Evolutionary conservation across 1,284 basidiomycete species (phyloP), one percentile per base, ranked within the genome.

Genomic region (Trichosporon sp.): DNA sequence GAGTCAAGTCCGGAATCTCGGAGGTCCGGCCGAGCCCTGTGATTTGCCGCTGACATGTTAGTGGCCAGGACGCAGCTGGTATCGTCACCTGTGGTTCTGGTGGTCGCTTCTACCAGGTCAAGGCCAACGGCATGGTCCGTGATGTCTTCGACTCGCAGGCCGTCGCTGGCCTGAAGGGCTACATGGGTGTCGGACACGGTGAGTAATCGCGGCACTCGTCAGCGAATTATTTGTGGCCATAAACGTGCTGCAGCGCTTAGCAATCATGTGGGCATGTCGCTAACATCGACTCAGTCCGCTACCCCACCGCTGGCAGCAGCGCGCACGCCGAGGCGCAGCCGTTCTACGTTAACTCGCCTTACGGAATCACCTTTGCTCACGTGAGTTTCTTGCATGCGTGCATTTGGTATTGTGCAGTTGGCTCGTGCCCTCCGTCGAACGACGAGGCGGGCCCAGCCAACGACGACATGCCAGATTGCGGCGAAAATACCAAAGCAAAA

Each of bases 81-180:
- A 92, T 99, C 78, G 92, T 99, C 70, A 99, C 97, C 62, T 97
- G 97, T 81, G 97, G 95, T 3, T 88, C 89, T 18, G 94, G 94
- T 79, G 97, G 97, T 62, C 90, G 95, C 62, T 93, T 99, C 83
- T 96, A 92, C 83, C 97, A 99, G 83, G 95, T 92, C 87, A 99
- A 99, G 85, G 93, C 95, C n/a, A 99, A 99, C 82, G 97, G 97
- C 56, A 99, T 99, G 97, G 96, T 99, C 77, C 89, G 96, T 69
- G 97, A 99, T 82, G 92, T 99, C 72, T 96, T 99, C 83, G 95
- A 98, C 83, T 86, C 88, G 64, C 87, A 87, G 77, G 88, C 91
- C 25, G 85, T 98, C 68, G 87, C 89, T 60, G 90, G 89, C 73
- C 85, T 99, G 72, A 87, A 91, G 74, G 97, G 97, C 25, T 90